These are phyloP conservation scores for Amanita fuliginea DNA, from an alignment of 768 basidiomycete species.

Conservation along the genomic window DNA sequence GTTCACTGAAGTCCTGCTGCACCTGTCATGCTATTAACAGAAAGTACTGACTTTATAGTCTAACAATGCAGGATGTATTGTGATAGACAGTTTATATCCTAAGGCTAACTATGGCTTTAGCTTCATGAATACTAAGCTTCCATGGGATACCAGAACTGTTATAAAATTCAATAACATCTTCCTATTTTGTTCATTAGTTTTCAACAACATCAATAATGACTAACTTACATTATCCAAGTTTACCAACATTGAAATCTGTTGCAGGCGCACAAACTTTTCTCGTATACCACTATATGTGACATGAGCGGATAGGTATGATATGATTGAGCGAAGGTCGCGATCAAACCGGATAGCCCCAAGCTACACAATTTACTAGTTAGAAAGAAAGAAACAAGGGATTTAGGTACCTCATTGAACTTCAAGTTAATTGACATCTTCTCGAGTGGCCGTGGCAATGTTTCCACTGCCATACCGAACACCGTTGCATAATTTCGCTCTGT, in stretches of 20 bases:
- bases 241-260: slow-evolving; percentile 86
- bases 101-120: slow-evolving; percentile 54
- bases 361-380: slow-evolving; percentile 26
- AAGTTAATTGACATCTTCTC: slow-evolving; percentile 77
- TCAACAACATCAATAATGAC: not conserved
- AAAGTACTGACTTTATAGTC: too few species aligned
- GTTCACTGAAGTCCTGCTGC: too few species aligned
- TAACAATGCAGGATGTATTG: too few species aligned
- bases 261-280: slow-evolving; percentile 85
- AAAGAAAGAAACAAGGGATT: not conserved
- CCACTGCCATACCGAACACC: slow-evolving; percentile 79
- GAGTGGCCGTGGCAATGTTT: slow-evolving; percentile 89
- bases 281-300: slow-evolving; percentile 83
- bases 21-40: too few species aligned
- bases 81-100: too few species aligned
- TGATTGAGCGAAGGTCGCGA: slow-evolving; percentile 78
- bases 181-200: slow-evolving; percentile 45
- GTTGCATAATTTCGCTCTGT: slow-evolving; percentile 82
- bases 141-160: slow-evolving; percentile 87
- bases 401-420: slow-evolving; percentile 73
- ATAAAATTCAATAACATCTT: slow-evolving; percentile 92
- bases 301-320: slow-evolving; percentile 76
- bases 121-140: slow-evolving; percentile 73
- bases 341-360: slow-evolving; percentile 95
- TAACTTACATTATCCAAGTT: slow-evolving; percentile 73